Conservation (phyloP, 352 stramenopile species). For the Blastocystis sp. region DNA sequence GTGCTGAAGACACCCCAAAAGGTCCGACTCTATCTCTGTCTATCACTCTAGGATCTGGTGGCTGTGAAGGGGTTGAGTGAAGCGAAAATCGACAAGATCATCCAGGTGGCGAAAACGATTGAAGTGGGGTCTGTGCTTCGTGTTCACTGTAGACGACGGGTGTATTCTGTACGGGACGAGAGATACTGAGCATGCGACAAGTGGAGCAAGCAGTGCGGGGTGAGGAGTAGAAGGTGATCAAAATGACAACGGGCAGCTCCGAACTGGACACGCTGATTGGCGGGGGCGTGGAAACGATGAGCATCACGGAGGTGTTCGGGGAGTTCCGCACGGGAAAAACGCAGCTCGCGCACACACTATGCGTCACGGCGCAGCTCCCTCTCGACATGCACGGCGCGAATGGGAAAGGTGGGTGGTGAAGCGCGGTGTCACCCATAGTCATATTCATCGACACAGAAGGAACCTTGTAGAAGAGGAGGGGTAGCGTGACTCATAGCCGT, state of each 20-base stretch:
- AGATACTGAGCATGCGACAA: slow-evolving; percentile 59
- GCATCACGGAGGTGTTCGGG: slow-evolving; percentile 85
- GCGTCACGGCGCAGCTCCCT: slow-evolving; percentile 83
- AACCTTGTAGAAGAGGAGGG: slow-evolving; percentile 80
- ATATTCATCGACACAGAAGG: slow-evolving; percentile 86
- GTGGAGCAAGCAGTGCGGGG: background rate
- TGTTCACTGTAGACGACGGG: slow-evolving; percentile 48
- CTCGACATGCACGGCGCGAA: slow-evolving; percentile 70
- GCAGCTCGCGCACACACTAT: slow-evolving; percentile 88
- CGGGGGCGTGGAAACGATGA: slow-evolving; percentile 86
- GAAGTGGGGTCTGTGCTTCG: slow-evolving; percentile 69
- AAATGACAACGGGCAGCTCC: slow-evolving; percentile 74
- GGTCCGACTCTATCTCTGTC: background rate
- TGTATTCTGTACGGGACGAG: slow-evolving; percentile 52
- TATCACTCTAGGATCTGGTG: slow-evolving; percentile 77
- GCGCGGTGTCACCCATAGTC: slow-evolving; percentile 73
- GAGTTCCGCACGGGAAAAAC: slow-evolving; percentile 92
- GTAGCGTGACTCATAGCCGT: slow-evolving; percentile 45
- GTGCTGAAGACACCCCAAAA: slow-evolving; percentile 77
- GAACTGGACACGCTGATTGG: slow-evolving; percentile 85
- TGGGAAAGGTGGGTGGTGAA: slow-evolving; percentile 11
- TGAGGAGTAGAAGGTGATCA: slow-evolving; percentile 68
- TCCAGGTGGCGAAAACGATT: slow-evolving; percentile 73
- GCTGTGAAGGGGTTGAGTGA: slow-evolving; percentile 86
- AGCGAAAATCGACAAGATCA: slow-evolving; percentile 84